Percentiles rank a stretch among this genome's conserved stretches.
These are phyloP conservation scores for Puccinia horiana DNA, from an alignment of 1,284 basidiomycete genomes.

Conservation along the genomic window DNA sequence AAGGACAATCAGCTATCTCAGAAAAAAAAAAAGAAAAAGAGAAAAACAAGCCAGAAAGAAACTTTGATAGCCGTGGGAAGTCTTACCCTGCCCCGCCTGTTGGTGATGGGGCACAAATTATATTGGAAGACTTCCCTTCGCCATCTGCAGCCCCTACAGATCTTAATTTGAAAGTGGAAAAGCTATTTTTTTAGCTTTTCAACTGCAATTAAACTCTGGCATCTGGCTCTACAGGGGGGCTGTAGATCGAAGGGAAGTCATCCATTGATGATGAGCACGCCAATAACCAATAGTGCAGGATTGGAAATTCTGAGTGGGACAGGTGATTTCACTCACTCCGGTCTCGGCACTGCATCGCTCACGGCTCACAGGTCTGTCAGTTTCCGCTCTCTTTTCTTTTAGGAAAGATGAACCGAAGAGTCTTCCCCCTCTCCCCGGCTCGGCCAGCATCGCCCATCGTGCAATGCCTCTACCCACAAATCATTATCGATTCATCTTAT, in stretches of 20 bases:
- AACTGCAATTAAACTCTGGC: no score
- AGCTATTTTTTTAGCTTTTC: no score
- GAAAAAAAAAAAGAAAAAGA: neutral
- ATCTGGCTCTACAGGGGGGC: neutral
- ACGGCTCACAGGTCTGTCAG: neutral
- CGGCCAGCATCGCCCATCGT: neutral
- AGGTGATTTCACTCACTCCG: neutral
- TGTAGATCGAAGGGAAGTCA: no score
- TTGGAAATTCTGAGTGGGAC: slow-evolving; percentile 27
- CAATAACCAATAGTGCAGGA: neutral
- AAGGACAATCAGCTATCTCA: neutral
- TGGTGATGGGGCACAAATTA: slow-evolving; percentile 27
- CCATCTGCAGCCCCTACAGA: no score
- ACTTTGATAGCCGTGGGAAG: slow-evolving; percentile 28
- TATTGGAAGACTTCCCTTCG: no score
- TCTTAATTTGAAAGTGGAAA: no score
- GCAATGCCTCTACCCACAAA: neutral
- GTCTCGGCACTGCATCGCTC: neutral
- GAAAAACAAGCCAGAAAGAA: slow-evolving; percentile 5
- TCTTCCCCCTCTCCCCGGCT: neutral
- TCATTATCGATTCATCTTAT: neutral
- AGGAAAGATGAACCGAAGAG: no score
- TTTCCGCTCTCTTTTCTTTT: neutral
- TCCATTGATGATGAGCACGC: slow-evolving; percentile 19
- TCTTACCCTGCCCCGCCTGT: neutral